These are phyloP conservation scores for Scytalidium lignicola DNA, from an alignment of 2,329 filamentous ascomycete species.

Conservation along the genomic window DNA sequence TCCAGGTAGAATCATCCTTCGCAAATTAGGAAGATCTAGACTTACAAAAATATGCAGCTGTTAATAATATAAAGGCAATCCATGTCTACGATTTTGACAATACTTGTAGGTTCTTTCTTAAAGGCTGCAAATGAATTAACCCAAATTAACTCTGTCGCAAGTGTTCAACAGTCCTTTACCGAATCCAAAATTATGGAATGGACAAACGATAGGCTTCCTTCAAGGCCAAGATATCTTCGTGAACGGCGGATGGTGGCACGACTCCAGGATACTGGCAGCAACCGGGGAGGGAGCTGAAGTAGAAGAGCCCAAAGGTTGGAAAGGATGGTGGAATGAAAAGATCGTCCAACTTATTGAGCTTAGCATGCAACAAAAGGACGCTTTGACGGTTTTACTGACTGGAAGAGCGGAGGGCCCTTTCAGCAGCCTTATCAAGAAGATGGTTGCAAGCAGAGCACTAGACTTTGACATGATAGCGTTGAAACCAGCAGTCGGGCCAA, in stretches of 20 bases:
- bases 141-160: slow-evolving; percentile 29
- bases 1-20: slow-evolving; percentile 40
- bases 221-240: slow-evolving; percentile 70
- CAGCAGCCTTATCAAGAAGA: slow-evolving; percentile 72
- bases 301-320: slow-evolving; percentile 81
- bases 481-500: slow-evolving; percentile 79
- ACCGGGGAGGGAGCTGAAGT: slow-evolving; percentile 77
- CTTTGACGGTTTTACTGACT: slow-evolving; percentile 79
- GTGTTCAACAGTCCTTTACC: slow-evolving; percentile 90
- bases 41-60: slow-evolving; percentile 35
- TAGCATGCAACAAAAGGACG: slow-evolving; percentile 78
- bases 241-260: slow-evolving; percentile 96
- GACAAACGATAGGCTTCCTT: slow-evolving; percentile 69
- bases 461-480: slow-evolving; percentile 85
- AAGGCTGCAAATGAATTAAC: slow-evolving; percentile 2
- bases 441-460: slow-evolving; percentile 70
- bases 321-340: slow-evolving; percentile 95
- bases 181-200: slow-evolving; percentile 83
- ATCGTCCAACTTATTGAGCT: slow-evolving; percentile 76
- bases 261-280: slow-evolving; percentile 75
- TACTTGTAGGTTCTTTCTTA: slow-evolving; percentile 57
- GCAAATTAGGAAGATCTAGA: background rate
- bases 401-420: slow-evolving; percentile 78
- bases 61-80: slow-evolving; percentile 67
- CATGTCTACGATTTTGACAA: slow-evolving; percentile 99